Evolutionary conservation across 352 stramenopile genomes (phyloP).

Genomic region (Pythium utonaiense): DNA sequence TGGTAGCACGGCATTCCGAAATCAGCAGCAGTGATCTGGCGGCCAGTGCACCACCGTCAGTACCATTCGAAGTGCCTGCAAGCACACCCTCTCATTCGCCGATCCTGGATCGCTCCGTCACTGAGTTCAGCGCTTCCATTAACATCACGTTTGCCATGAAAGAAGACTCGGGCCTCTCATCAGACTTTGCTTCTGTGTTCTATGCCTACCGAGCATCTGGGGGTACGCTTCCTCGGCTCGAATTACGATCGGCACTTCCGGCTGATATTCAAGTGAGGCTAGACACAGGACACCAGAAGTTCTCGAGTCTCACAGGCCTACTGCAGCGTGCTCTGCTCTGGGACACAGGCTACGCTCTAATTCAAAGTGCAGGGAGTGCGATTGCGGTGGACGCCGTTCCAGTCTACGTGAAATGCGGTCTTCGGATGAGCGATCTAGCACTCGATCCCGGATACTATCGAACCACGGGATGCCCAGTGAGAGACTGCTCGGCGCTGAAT

Average conservation of each 20-base stretch:
- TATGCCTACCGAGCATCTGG: not conserved
- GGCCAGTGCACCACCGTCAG: not conserved
- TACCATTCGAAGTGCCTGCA: not conserved
- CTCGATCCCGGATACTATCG: conserved; percentile 7
- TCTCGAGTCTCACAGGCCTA: conserved; percentile 15
- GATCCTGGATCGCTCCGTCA: not conserved
- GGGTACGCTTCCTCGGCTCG: not conserved
- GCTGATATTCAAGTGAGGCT: conserved; percentile 4
- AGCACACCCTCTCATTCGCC: not conserved
- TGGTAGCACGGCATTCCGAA: no score
- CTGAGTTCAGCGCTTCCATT: not conserved
- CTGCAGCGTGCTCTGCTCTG: conserved; percentile 27
- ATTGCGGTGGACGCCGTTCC: conserved; percentile 20
- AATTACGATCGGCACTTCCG: not conserved
- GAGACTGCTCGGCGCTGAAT: conserved; percentile 24
- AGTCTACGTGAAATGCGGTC: conserved; percentile 26
- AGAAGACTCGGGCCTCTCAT: not conserved
- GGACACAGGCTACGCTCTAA: conserved; percentile 18
- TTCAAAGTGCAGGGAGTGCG: not conserved
- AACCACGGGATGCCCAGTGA: conserved; percentile 12
- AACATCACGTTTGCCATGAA: not conserved
- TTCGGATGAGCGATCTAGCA: conserved; percentile 18
- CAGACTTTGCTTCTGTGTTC: conserved; percentile 4
- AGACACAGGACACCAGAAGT: conserved; percentile 2
- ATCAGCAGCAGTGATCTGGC: no score